phyloP scores from a whole-genome alignment of 306 rosid species.

The Acmispon strigosus region DNA sequence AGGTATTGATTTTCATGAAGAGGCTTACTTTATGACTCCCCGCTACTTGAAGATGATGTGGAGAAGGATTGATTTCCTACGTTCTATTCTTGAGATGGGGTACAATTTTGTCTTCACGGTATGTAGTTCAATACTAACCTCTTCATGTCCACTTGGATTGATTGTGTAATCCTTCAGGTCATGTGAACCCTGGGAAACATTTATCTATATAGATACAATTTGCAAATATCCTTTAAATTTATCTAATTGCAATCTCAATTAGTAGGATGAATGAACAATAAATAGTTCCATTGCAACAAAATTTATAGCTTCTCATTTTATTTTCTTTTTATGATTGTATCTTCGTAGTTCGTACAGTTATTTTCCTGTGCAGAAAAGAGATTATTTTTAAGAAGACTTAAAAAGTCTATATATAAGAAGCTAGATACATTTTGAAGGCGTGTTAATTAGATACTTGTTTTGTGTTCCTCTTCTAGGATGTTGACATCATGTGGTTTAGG shows the following conservation, averaged over 20 bases:
- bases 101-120: slow-evolving; percentile 95
- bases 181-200: background rate
- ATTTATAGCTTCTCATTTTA: background rate
- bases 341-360: background rate
- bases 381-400: background rate
- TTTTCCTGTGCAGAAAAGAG: background rate
- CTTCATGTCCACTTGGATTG: background rate
- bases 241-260: background rate
- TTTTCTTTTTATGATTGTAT: background rate
- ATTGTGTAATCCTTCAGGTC: background rate
- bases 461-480: slow-evolving; percentile 64
- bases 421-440: background rate
- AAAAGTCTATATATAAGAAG: background rate
- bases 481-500: slow-evolving; percentile 97
- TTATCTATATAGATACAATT: background rate
- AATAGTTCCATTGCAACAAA: background rate
- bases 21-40: slow-evolving; percentile 86
- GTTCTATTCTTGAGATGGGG: slow-evolving; percentile 76
- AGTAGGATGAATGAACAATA: background rate
- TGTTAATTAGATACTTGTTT: background rate
- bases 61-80: slow-evolving; percentile 85
- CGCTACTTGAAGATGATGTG: slow-evolving; percentile 95
- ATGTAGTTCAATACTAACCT: slow-evolving; percentile 25
- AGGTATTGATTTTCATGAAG: slow-evolving; percentile 68
- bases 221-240: background rate